A percentile compares a stretch with the other conserved stretches of the same genome.
Evolutionary conservation across 1,139 yeast species (phyloP).

Genomic region (Suhomyces taliae): DNA sequence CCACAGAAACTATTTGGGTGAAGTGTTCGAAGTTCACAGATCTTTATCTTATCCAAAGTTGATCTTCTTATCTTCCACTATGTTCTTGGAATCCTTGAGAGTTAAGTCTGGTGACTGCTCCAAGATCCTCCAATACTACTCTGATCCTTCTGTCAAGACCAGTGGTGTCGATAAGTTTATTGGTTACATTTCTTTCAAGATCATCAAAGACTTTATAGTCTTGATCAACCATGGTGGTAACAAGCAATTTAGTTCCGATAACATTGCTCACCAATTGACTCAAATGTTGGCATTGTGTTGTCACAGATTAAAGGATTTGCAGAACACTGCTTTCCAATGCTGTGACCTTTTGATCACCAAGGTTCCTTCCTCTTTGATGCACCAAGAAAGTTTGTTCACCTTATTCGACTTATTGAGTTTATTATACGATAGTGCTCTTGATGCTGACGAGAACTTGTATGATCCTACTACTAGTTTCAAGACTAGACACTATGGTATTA

Average conservation of each 20-base stretch:
- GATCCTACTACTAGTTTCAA: conserved; percentile 74
- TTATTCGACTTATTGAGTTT: conserved; percentile 77
- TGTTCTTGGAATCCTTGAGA: conserved; percentile 75
- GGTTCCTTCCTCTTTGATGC: conserved; percentile 83
- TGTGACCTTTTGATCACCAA: conserved; percentile 66
- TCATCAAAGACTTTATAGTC: conserved; percentile 57
- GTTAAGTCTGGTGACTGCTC: conserved; percentile 83
- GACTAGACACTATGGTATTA: conserved; percentile 58
- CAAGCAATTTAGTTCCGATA: conserved; percentile 53
- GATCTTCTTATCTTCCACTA: conserved; percentile 85
- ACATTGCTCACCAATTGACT: conserved; percentile 70
- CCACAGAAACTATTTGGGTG: conserved; percentile 62
- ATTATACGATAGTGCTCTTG: conserved; percentile 76
- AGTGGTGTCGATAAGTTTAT: conserved; percentile 75
- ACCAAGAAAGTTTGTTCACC: conserved; percentile 69
- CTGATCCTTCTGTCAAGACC: conserved; percentile 77
- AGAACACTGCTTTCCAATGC: conserved; percentile 77
- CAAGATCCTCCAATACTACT: conserved; percentile 68
- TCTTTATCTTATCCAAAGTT: conserved; percentile 74
- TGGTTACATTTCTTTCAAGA: conserved; percentile 61
- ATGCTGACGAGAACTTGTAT: conserved; percentile 84
- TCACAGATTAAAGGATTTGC: conserved; percentile 73
- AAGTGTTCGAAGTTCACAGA: conserved; percentile 50
- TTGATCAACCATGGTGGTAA: conserved; percentile 48
- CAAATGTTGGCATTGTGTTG: conserved; percentile 70